Conservation (phyloP, 2,329 filamentous ascomycete species). For the Eurotiales sp. region DNA sequence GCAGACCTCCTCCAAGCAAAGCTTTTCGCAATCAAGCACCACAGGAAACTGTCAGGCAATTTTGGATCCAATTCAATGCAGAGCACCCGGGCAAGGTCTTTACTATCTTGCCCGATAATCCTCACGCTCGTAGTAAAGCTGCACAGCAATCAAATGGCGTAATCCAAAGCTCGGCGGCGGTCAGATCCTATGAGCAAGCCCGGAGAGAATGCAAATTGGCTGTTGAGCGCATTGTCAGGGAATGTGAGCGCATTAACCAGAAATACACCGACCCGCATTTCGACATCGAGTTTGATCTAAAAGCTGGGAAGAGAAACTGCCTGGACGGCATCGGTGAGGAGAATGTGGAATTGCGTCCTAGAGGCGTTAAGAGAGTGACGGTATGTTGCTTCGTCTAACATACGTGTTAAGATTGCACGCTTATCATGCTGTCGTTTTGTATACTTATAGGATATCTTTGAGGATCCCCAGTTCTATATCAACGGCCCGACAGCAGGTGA, state of each 20-base stretch:
- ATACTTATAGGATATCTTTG: constrained; percentile 79
- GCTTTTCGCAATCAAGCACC: constrained; percentile 50
- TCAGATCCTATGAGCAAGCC: constrained; percentile 70
- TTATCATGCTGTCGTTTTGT: not conserved
- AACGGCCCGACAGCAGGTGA: constrained; percentile 74
- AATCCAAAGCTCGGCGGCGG: constrained; percentile 54
- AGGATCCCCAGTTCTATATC: constrained; percentile 70
- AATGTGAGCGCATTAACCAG: constrained; percentile 73
- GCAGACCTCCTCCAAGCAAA: constrained; percentile 28
- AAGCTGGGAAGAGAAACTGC: constrained; percentile 53
- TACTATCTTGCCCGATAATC: constrained; percentile 65
- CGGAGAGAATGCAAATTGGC: constrained; percentile 62
- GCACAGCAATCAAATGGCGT: constrained; percentile 54
- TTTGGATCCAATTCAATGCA: constrained; percentile 69
- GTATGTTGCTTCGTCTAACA: constrained; percentile 30
- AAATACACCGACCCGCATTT: constrained; percentile 87
- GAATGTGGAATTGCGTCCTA: constrained; percentile 52
- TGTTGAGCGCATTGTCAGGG: constrained; percentile 55
- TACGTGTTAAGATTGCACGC: not conserved
- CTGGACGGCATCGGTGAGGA: constrained; percentile 44
- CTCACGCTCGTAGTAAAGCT: constrained; percentile 59
- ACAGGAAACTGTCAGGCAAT: constrained; percentile 66
- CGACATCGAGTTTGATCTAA: constrained; percentile 74
- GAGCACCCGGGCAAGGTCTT: constrained; percentile 70
- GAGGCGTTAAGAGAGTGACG: constrained; percentile 68